Percentiles rank a stretch among this genome's conserved stretches.
Evolutionary conservation across 805 yeast species (phyloP).

Genomic region (Citeromyces matritensis): DNA sequence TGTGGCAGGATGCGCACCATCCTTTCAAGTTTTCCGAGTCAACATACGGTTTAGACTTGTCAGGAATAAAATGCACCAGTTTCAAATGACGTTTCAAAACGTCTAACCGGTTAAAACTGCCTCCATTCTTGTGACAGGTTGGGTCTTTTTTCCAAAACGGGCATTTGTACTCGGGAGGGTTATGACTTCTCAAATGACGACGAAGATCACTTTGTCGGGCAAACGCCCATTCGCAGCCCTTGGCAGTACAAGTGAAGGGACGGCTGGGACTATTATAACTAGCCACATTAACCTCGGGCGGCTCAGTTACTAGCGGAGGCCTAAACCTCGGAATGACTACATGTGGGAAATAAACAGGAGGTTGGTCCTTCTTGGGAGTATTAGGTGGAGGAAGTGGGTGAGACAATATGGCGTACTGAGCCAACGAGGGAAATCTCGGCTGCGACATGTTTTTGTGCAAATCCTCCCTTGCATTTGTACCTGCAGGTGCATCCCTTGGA

Average conservation of each 20-base stretch:
- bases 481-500: too few species aligned
- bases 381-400: constrained; percentile 1
- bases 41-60: constrained; percentile 8
- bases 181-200: constrained; percentile 53
- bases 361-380: neutral
- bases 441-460: neutral
- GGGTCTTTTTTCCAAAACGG: constrained; percentile 60
- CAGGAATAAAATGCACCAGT: constrained; percentile 51
- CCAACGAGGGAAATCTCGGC: neutral
- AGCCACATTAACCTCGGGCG: neutral
- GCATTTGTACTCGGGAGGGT: constrained; percentile 51
- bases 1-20: constrained; percentile 52
- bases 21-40: constrained; percentile 10
- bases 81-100: constrained; percentile 61
- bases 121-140: constrained; percentile 64
- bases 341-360: too few species aligned
- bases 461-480: too few species aligned
- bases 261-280: constrained; percentile 1
- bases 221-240: constrained; percentile 37
- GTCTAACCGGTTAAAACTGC: constrained; percentile 60
- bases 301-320: too few species aligned
- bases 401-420: too few species aligned
- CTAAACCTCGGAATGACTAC: too few species aligned
- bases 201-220: constrained; percentile 54
- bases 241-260: constrained; percentile 2